phyloP scores from a whole-genome alignment of 768 basidiomycete genomes.

The Mrakia frigida region DNA sequence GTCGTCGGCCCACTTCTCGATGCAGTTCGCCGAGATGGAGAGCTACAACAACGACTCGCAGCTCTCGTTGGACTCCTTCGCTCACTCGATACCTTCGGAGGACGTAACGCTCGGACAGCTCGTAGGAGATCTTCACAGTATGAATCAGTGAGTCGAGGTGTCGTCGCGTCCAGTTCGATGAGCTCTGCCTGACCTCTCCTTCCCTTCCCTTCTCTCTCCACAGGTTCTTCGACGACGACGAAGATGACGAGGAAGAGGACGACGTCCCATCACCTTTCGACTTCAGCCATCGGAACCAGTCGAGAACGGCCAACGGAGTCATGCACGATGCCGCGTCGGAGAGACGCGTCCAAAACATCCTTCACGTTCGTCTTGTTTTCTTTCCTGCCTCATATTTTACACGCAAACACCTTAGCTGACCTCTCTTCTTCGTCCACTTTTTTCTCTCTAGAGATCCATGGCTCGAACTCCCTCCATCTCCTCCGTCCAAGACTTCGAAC shows the following conservation, averaged over 20 bases:
- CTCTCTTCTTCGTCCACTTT: not conserved
- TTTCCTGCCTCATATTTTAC: not conserved
- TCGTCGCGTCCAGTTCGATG: not conserved
- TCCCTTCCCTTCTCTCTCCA: not conserved
- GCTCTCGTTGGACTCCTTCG: constrained; percentile 23
- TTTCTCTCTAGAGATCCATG: not conserved
- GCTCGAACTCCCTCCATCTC: constrained; percentile 27
- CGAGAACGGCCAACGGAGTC: not conserved
- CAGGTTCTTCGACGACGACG: constrained; percentile 31
- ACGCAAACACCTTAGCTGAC: too few relatives aligned
- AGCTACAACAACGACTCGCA: constrained; percentile 22
- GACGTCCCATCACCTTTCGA: constrained; percentile 3
- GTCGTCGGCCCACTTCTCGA: constrained; percentile 57
- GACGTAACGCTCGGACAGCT: constrained; percentile 30
- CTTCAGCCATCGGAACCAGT: constrained; percentile 1
- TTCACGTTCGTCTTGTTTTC: not conserved
- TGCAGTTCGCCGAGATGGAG: constrained; percentile 44
- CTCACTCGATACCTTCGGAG: not conserved
- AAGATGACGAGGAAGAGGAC: constrained; percentile 25
- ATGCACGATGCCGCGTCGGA: constrained; percentile 6
- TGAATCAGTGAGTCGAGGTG: constrained; percentile 29
- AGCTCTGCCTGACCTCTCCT: not conserved
- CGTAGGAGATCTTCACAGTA: constrained; percentile 30
- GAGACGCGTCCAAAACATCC: constrained; percentile 9
- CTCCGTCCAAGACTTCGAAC: constrained; percentile 23